Conservation (phyloP, 495 filamentous ascomycete genomes). For the Chaetomidium leptoderma region DNA sequence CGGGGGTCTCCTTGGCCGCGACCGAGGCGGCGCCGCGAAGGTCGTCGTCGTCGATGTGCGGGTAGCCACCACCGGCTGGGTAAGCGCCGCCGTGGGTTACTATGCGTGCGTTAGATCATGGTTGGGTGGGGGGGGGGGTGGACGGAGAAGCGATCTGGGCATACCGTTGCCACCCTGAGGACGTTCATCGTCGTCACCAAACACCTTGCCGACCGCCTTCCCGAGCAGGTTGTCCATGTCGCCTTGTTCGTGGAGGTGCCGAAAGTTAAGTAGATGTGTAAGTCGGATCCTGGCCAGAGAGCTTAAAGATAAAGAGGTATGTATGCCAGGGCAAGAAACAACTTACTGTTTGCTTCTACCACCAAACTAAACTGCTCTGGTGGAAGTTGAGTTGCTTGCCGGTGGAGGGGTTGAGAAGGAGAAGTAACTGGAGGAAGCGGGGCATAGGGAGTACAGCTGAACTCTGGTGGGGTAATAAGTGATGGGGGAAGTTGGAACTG, state of each 20-base stretch:
- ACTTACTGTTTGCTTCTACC: not conserved
- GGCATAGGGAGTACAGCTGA: not conserved
- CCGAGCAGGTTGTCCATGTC: slow-evolving; percentile 19
- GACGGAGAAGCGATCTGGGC: not conserved
- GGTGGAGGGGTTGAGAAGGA: too few relatives aligned
- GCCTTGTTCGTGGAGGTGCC: not conserved
- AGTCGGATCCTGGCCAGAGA: not conserved
- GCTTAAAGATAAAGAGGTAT: not conserved
- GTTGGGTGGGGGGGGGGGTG: not conserved
- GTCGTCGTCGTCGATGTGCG: slow-evolving; percentile 42
- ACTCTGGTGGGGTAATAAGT: not conserved
- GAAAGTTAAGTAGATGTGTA: not conserved
- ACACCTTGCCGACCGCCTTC: slow-evolving; percentile 16
- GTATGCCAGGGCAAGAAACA: not conserved
- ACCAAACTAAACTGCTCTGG: not conserved
- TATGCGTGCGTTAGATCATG: slow-evolving; percentile 6
- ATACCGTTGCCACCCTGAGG: slow-evolving; percentile 20
- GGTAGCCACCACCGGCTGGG: slow-evolving; percentile 37
- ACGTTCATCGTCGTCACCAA: slow-evolving; percentile 16
- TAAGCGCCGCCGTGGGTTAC: slow-evolving; percentile 39
- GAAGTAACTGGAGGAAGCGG: not conserved
- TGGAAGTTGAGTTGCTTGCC: not conserved
- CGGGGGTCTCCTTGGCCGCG: slow-evolving; percentile 48
- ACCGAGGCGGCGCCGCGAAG: slow-evolving; percentile 48
- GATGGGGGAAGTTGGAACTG: too few relatives aligned